Conservation (phyloP, 2,329 filamentous ascomycete species). For the Cladophialophora yegresii region DNA sequence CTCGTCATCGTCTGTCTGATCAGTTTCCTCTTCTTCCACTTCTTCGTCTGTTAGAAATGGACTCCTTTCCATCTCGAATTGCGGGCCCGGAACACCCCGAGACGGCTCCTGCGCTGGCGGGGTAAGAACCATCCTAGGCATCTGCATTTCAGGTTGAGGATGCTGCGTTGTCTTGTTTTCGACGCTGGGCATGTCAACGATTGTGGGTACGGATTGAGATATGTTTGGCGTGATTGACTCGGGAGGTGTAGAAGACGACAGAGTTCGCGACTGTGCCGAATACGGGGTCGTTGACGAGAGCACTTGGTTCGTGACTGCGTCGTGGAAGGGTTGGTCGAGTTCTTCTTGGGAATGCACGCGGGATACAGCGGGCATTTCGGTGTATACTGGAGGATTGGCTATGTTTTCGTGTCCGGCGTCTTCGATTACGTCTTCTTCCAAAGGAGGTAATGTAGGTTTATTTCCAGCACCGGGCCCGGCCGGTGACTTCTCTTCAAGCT, state of each 20-base stretch:
- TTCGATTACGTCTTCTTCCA: conserved; percentile 2
- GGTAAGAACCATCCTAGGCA: conserved; percentile 29
- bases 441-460: neutral
- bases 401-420: conserved; percentile 1
- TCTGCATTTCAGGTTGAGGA: neutral
- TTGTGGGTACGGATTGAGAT: neutral
- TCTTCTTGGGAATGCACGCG: conserved; percentile 21
- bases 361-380: neutral
- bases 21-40: conserved; percentile 17
- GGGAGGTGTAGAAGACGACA: conserved; percentile 2
- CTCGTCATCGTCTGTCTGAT: conserved; percentile 9
- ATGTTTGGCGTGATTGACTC: conserved; percentile 4
- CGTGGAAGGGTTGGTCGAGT: conserved; percentile 26
- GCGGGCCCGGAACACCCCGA: conserved; percentile 32
- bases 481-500: conserved; percentile 10
- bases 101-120: conserved; percentile 34
- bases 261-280: conserved; percentile 5
- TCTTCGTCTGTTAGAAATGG: conserved; percentile 37
- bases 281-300: conserved; percentile 9
- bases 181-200: neutral
- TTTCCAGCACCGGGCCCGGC: neutral
- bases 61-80: conserved; percentile 33
- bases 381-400: neutral
- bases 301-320: conserved; percentile 18
- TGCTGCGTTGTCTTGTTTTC: neutral